Base-by-base conservation (phyloP, 371 early-diverging fungal genomes). In the Haplosporangium sp. region DNA sequence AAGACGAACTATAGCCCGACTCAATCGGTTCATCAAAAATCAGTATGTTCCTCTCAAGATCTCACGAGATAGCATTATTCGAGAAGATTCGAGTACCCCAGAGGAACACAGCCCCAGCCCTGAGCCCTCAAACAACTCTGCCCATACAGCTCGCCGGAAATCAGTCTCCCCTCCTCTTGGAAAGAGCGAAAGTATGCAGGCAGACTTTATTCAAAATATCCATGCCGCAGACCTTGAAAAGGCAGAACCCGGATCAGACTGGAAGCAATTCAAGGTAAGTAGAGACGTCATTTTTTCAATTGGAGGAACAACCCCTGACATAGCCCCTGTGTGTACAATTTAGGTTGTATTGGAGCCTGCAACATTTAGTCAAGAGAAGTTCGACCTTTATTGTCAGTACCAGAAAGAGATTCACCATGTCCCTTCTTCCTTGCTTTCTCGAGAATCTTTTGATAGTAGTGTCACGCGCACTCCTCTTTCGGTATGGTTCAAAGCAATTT, bases 321-420 rank as follows among this genome's bases (percentile, higher is more conserved):
- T 47, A 13, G 2, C 19, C 45, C 44, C 9, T 53, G 13, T 50
- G 37, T n/a, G 37, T 48, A 35, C 38, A 15, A 62, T 4, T 11
- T 72, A 91, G 91, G 84, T 89, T 55, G 84, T 81, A 8, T 65
- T 91, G 61, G 92, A 92, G 47, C 89, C 87, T 35, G 85, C 95
- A 0, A 79, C 85, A 5, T 94, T 88, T 77, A 85, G 91, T 1
- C 83, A 91, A 69, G 96, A 93, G 63, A 94, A 94, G 55, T 96
- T 85, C 73, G 86, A 88, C 0, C 79, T 98, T 3, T 98, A 92
- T 79, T 67, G 84, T n/a, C 90, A 90, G 66, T 98, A 97, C 78
- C 98, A 98, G 84, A 82, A 77, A 8, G 79, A 72, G 1, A 85
- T 98, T 40, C 98, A 98, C 77, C 67, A 90, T 5, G 96, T 96